Conservation (phyloP, 1,284 basidiomycete genomes). For the Schizophyllum amplum region DNA sequence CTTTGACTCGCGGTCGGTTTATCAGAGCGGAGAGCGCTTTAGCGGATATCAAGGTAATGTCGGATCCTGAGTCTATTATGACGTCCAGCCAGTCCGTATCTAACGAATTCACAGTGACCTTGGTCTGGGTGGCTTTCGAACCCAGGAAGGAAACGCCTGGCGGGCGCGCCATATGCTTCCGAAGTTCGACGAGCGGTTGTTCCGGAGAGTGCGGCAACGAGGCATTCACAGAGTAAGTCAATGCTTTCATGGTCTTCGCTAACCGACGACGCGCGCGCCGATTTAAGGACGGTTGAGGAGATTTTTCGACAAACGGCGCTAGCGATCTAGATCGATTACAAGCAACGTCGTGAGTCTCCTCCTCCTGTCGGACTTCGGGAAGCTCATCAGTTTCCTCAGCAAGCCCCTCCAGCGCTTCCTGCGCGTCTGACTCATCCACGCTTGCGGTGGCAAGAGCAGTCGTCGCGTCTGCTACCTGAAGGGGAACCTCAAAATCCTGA, state of each 20-base stretch:
- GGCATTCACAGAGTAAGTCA: not conserved
- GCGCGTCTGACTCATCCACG: not conserved
- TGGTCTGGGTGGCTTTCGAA: conserved; percentile 2
- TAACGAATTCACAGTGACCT: conserved; percentile 2
- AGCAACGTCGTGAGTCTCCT: not conserved
- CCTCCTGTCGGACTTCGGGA: not conserved
- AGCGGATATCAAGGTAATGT: conserved; percentile 18
- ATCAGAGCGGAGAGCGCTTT: conserved; percentile 8
- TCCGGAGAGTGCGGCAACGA: not conserved
- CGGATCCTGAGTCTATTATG: conserved; percentile 8
- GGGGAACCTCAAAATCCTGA: not conserved
- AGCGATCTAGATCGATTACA: not conserved
- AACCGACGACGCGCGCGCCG: not conserved
- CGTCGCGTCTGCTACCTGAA: not conserved
- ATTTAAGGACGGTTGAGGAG: not conserved
- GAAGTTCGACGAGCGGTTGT: conserved; percentile 3
- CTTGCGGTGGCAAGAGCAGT: not conserved
- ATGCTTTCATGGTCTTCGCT: conserved; percentile 1
- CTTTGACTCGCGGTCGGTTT: conserved; percentile 8
- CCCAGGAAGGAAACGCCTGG: conserved; percentile 10
- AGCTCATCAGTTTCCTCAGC: not conserved
- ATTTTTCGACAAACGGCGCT: not conserved
- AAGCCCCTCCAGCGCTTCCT: not conserved
- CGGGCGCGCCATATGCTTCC: conserved; percentile 9
- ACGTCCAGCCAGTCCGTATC: not conserved